Evolutionary conservation across 805 yeast genomes (phyloP).

Genomic region (Ascoidea asiatica): DNA sequence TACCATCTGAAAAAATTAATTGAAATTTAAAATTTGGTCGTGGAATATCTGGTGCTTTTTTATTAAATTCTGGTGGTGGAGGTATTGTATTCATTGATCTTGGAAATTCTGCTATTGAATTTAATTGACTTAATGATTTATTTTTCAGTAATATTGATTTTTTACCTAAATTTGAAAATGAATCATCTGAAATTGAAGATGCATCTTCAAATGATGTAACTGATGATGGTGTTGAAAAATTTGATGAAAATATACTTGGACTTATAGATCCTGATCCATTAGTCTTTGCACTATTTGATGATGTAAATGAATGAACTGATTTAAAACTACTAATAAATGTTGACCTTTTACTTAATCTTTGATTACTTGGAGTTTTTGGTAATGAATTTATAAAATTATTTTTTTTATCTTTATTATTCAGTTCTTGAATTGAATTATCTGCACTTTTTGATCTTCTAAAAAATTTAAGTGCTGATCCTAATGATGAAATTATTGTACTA

Average conservation of each 20-base stretch:
- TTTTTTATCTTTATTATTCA: too few species aligned
- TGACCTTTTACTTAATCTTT: not conserved
- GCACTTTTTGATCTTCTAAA: slow-evolving; percentile 5
- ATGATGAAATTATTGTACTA: not conserved
- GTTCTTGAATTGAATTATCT: too few species aligned
- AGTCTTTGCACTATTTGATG: slow-evolving; percentile 1
- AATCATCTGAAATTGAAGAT: not conserved
- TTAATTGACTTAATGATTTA: not conserved
- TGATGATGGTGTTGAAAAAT: slow-evolving; percentile 1
- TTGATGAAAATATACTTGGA: slow-evolving; percentile 1
- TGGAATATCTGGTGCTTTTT: slow-evolving; percentile 28
- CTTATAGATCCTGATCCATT: not conserved
- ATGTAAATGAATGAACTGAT: slow-evolving; percentile 4
- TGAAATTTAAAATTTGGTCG: slow-evolving; percentile 35
- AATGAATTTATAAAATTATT: not conserved
- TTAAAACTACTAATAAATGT: slow-evolving; percentile 1
- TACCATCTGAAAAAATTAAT: slow-evolving; percentile 27
- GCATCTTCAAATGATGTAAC: not conserved
- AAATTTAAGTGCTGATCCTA: slow-evolving; percentile 5
- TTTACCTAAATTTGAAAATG: not conserved
- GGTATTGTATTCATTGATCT: slow-evolving; percentile 13
- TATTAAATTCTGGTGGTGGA: slow-evolving; percentile 31
- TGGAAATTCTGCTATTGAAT: not conserved
- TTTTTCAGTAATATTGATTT: not conserved
- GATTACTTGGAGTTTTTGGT: not conserved